A percentile compares a stretch with the other conserved stretches of the same genome.
phyloP scores from a whole-genome alignment of 2,329 filamentous ascomycete genomes.

The Metarhizium sp. region DNA sequence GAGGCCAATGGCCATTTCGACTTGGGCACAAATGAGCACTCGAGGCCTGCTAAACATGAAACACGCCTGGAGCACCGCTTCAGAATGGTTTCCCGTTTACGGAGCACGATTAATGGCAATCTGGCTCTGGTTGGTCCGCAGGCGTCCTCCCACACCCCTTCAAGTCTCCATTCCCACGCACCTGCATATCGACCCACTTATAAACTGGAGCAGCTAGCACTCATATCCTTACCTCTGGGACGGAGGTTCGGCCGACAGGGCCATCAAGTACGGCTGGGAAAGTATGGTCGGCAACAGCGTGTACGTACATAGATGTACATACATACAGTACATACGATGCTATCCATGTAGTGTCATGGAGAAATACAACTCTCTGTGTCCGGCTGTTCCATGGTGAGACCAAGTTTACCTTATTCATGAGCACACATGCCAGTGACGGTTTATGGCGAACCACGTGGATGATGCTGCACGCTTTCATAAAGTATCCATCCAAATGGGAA shows the following conservation, averaged over 20 bases:
- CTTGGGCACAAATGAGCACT: not conserved
- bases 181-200: not conserved
- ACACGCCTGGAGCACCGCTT: conserved; percentile 41
- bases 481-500: no score
- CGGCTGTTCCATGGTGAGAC: no score
- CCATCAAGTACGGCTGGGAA: not conserved
- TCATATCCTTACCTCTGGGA: not conserved
- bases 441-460: not conserved
- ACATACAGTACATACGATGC: no score
- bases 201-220: not conserved
- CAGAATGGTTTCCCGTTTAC: conserved; percentile 30
- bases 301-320: no score
- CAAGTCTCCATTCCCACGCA: conserved; percentile 10
- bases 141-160: conserved; percentile 12
- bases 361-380: no score
- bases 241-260: not conserved
- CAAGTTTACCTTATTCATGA: not conserved
- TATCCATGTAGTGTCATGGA: no score
- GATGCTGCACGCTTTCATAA: not conserved
- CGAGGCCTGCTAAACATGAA: conserved; percentile 32
- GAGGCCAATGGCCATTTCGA: not conserved
- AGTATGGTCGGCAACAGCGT: no score
- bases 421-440: no score
- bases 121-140: conserved; percentile 13
- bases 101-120: conserved; percentile 21